A percentile compares a stretch with the other conserved stretches of the same genome.
Evolutionary conservation across 305 asterid species (phyloP).

Genomic region (Euphrasia arctica): DNA sequence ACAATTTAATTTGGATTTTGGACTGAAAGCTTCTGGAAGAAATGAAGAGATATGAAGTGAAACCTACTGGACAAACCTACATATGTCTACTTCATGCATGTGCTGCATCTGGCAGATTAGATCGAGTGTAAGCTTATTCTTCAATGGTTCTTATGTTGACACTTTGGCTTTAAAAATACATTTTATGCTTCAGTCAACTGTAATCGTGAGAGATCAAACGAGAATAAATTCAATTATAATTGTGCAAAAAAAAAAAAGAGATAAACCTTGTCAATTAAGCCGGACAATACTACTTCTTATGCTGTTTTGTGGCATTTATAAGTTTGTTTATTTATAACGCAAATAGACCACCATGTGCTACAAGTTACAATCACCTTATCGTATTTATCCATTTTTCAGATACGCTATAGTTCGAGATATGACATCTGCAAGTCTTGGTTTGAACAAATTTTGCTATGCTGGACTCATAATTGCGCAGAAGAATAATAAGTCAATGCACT

Average conservation of each 20-base stretch:
- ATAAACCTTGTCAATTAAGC: not conserved
- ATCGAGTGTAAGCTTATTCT: constrained; percentile 68
- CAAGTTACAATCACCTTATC: constrained; percentile 2
- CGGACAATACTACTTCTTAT: constrained; percentile 14
- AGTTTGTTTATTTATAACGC: not conserved
- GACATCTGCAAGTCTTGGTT: constrained; percentile 96
- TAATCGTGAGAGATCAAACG: constrained; percentile 4
- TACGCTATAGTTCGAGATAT: constrained; percentile 82
- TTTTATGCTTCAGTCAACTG: not conserved
- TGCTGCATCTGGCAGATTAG: constrained; percentile 80
- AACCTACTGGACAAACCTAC: constrained; percentile 86
- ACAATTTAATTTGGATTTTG: constrained; percentile 24
- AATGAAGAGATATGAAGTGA: constrained; percentile 82
- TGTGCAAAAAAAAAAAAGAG: too few relatives aligned
- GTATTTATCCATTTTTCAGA: constrained; percentile 42
- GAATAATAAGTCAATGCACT: constrained; percentile 56
- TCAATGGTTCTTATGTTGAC: constrained; percentile 20
- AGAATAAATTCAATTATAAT: constrained; percentile 1
- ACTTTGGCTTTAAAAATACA: constrained; percentile 8
- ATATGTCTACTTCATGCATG: constrained; percentile 91
- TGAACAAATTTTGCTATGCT: constrained; percentile 88
- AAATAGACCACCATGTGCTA: not conserved
- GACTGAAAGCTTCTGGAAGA: constrained; percentile 73
- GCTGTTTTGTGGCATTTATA: constrained; percentile 19
- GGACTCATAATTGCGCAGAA: constrained; percentile 79